Evolutionary conservation across 352 stramenopile genomes (phyloP), one percentile per base, ranked within the genome.

Genomic region (Pythium brassicae): DNA sequence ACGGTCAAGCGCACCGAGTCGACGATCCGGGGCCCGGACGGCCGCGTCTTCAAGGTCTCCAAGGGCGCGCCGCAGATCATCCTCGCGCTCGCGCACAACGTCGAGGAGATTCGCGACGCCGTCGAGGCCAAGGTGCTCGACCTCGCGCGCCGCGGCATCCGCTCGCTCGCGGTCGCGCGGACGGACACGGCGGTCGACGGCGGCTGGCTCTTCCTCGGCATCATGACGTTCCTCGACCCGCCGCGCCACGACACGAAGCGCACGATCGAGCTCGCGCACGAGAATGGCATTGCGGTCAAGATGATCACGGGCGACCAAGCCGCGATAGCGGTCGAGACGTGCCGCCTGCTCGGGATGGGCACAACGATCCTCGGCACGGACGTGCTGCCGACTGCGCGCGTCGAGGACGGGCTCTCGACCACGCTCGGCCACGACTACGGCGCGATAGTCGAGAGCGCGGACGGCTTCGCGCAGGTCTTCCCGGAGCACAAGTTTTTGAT

Each of bases 241-340:
- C 95, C 96, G 39, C 90, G 96, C 48, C 83, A 95, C 59, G 96
- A 99, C 71, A 98, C 95, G 27, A 90, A 92, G 53, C 77, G 79
- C 34, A 98, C 95, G 22, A 98, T 99, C 59, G 78, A 95, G 56
- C 81, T 83, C 12, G 85, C 95, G 25, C 78, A 97, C 52, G 64
- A 92, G 54, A 85, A 92, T 45, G 96, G 96, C 50, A 92, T 99
- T 55, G 76, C 66, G n/a, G 91, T 99, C 14, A 98, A 98, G 68
- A 98, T 98, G 87, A 90, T 98, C 60, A 99, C 96, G 0, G 96
- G 96, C 45, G 96, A 99, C 68, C 94, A 98, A 52, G 71, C 83
- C 15, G 79, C 90, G 25, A 98, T 98, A 66, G 96, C 94, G 9
- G 81, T 94, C 20, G 92, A 98, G 66, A 98, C 94, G 5, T 95